These are phyloP conservation scores for Rhodotorula kratochvilovae DNA, from an alignment of 768 basidiomycete genomes.

Conservation along the genomic window DNA sequence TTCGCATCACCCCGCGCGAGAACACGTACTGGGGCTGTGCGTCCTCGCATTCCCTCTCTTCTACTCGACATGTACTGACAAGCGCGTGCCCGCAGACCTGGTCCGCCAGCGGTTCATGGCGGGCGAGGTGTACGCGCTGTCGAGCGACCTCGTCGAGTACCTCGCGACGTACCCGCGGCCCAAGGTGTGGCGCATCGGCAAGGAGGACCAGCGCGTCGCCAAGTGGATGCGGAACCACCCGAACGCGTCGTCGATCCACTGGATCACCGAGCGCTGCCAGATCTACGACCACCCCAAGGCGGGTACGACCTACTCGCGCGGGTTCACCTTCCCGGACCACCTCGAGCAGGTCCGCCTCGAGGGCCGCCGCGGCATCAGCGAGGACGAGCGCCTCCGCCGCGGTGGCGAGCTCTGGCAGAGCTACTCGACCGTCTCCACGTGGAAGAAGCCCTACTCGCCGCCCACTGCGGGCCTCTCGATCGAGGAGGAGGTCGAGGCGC, in stretches of 20 bases:
- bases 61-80: background rate
- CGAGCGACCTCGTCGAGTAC: constrained; percentile 82
- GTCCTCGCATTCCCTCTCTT: constrained; percentile 6
- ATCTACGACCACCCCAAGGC: constrained; percentile 96
- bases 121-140: constrained; percentile 85
- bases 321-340: constrained; percentile 89
- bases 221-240: constrained; percentile 90
- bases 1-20: constrained; percentile 68
- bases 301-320: constrained; percentile 89
- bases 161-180: constrained; percentile 69
- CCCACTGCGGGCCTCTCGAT: constrained; percentile 64
- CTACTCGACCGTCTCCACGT: constrained; percentile 79
- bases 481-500: constrained; percentile 74
- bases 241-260: constrained; percentile 64
- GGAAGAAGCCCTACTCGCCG: constrained; percentile 68
- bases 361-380: constrained; percentile 46
- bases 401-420: constrained; percentile 52
- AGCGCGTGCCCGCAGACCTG: constrained; percentile 49
- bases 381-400: constrained; percentile 43
- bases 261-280: constrained; percentile 91
- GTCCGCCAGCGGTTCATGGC: constrained; percentile 93
- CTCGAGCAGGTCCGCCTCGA: constrained; percentile 62
- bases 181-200: constrained; percentile 65
- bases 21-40: constrained; percentile 48
- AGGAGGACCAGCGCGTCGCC: constrained; percentile 88